A percentile compares a stretch with the other conserved stretches of the same genome.
Conservation (phyloP, 1,139 yeast species). For the Zygosaccharomyces pseudobailii region DNA sequence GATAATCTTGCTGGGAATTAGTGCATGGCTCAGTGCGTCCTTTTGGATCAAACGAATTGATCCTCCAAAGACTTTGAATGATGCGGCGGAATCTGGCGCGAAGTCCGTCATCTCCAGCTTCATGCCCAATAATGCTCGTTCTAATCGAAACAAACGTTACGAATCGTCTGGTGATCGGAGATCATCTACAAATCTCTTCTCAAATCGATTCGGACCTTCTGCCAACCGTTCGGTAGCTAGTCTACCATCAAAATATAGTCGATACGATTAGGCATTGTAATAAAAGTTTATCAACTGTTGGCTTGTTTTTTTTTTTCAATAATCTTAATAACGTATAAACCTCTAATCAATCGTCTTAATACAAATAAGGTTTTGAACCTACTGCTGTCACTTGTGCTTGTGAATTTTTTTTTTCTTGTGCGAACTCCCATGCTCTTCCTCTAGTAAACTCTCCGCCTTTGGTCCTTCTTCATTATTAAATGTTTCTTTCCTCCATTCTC, state of each 20-base stretch:
- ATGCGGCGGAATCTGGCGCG: slow-evolving; percentile 33
- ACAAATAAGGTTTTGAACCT: neutral
- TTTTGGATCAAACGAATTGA: slow-evolving; percentile 38
- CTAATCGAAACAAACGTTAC: slow-evolving; percentile 2
- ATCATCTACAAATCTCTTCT: neutral
- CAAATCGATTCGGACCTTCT: slow-evolving; percentile 5
- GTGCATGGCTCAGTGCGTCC: slow-evolving; percentile 37
- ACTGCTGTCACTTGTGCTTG: neutral
- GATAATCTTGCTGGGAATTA: slow-evolving; percentile 38
- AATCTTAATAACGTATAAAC: neutral
- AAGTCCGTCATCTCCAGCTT: slow-evolving; percentile 35
- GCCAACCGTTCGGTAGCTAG: slow-evolving; percentile 28
- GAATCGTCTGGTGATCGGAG: neutral
- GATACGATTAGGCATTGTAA: slow-evolving; percentile 18
- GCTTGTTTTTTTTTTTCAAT: neutral
- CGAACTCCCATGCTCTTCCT: neutral
- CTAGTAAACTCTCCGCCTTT: neutral
- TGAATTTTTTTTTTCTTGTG: slow-evolving; percentile 1
- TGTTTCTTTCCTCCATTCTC: slow-evolving; percentile 86
- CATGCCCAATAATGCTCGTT: slow-evolving; percentile 20
- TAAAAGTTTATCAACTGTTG: neutral
- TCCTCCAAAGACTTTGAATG: slow-evolving; percentile 33
- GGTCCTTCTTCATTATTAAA: slow-evolving; percentile 60
- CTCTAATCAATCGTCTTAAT: neutral
- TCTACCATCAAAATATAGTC: slow-evolving; percentile 27